phyloP scores from a whole-genome alignment of 371 early-diverging fungal genomes.

The Blastocladiella emersonii region DNA sequence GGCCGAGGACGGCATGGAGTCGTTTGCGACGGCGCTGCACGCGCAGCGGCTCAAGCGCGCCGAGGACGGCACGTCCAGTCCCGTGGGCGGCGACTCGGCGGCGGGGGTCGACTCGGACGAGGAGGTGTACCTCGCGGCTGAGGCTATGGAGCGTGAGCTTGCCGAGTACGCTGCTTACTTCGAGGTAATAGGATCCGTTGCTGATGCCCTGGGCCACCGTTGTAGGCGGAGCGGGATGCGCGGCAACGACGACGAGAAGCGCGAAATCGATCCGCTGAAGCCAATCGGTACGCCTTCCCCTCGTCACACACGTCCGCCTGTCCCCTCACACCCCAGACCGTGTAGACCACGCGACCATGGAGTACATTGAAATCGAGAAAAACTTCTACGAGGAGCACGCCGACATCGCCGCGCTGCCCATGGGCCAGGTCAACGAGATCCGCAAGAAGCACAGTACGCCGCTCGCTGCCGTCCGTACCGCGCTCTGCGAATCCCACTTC shows the following conservation, averaged over 20 bases:
- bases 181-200: background rate
- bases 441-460: conserved; percentile 33
- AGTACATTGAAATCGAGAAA: conserved; percentile 63
- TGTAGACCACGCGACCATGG: conserved; percentile 54
- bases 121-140: conserved; percentile 71
- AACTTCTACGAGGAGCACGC: conserved; percentile 68
- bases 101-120: conserved; percentile 66
- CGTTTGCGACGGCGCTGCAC: conserved; percentile 62
- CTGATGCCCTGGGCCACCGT: background rate
- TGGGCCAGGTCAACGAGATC: conserved; percentile 36
- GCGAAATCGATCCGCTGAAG: conserved; percentile 16
- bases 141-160: conserved; percentile 47
- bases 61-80: conserved; percentile 21
- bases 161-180: conserved; percentile 8
- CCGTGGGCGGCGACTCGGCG: conserved; percentile 32
- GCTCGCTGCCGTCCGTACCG: background rate
- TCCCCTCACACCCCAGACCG: conserved; percentile 41
- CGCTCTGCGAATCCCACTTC: background rate
- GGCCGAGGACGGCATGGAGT: conserved; percentile 65
- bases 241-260: conserved; percentile 11
- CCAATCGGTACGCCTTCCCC: conserved; percentile 23
- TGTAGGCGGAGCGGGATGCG: background rate
- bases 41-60: conserved; percentile 55
- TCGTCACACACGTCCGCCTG: too few relatives aligned
- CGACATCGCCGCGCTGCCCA: conserved; percentile 44